Base-by-base conservation (phyloP, 2,329 filamentous ascomycete species). In the Arthrobotrys iridis region DNA sequence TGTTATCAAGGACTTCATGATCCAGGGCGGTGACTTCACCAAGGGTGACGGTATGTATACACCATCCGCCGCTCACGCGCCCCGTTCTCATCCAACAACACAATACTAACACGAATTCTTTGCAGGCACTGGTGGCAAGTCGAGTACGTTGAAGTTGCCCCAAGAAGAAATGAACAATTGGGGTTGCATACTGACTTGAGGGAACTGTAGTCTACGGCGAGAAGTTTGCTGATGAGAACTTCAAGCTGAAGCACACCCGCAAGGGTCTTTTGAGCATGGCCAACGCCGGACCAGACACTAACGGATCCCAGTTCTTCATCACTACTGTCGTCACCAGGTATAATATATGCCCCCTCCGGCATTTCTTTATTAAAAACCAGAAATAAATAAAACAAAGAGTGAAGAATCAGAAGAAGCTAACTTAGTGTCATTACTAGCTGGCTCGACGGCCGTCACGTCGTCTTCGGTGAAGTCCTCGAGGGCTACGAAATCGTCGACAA, bases 21-120 rank as follows among this genome's bases (percentile, higher is more conserved):
- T 96, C 80, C 93, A 96, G 88, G 93, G 93, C 83, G 93, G 93
- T 88, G 93, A 96, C 88, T 96, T 96, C 87, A 96, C 93, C 85
- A 91, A 91, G 82, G 89, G 89, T 82, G 95, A 96, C 95, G 71
- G 71, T 75, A 68, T 45, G 71, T 52, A 22, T 43, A 10, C 6
- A 20, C n/a, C 5, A 8, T 10, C 50, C 52, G 20, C 26, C 20
- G n/a, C 7, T 52, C 22, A 33, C 55, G 55, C 55, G 60, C 30
- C 18, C 8, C 20, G 26, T 11, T 20, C 15, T 50, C 3, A 22
- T 30, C 37, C 20, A 24, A 63, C 71, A 75, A 75, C 71, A 64
- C 70, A n/a, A 74, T 59, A 48, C 52, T 65, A 60, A 66, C 20
- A 35, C 33, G 40, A 18, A 35, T 28, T 37, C 40, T 18, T 59